phyloP scores from a whole-genome alignment of 352 stramenopile species.

The Phytophthora palmivora region DNA sequence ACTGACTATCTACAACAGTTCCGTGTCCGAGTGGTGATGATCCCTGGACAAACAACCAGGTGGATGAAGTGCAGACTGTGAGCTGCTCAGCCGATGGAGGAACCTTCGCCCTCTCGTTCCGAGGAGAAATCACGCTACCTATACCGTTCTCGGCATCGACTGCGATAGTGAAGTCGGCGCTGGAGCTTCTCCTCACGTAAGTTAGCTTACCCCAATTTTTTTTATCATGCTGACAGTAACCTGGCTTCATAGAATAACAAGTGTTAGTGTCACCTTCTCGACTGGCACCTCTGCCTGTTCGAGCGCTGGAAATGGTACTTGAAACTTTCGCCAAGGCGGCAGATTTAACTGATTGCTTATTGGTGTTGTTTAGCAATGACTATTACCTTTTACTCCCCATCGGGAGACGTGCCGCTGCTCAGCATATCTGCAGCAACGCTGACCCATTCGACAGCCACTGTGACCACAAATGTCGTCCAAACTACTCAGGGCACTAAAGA shows the following conservation, averaged over 20 bases:
- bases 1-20: slow-evolving; percentile 30
- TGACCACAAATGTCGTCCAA: slow-evolving; percentile 38
- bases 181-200: slow-evolving; percentile 69
- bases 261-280: slow-evolving; percentile 52
- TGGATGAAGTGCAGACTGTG: slow-evolving; percentile 82
- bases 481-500: slow-evolving; percentile 63
- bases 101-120: slow-evolving; percentile 82
- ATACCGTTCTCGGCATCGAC: slow-evolving; percentile 44
- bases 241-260: slow-evolving; percentile 48
- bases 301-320: slow-evolving; percentile 48
- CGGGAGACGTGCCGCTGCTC: slow-evolving; percentile 65
- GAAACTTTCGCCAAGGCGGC: background rate
- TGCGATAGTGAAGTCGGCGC: slow-evolving; percentile 37
- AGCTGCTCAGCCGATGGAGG: slow-evolving; percentile 73
- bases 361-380: slow-evolving; percentile 33
- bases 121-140: slow-evolving; percentile 59
- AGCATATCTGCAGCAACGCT: slow-evolving; percentile 39
- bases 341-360: background rate
- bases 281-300: slow-evolving; percentile 49
- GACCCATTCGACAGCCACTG: slow-evolving; percentile 43
- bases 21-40: slow-evolving; percentile 89
- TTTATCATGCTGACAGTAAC: slow-evolving; percentile 1
- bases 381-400: slow-evolving; percentile 72
- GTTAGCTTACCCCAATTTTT: slow-evolving; percentile 7
- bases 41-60: slow-evolving; percentile 78